Base-by-base conservation (phyloP, 768 basidiomycete species). In the Rubroboletus satanas region DNA sequence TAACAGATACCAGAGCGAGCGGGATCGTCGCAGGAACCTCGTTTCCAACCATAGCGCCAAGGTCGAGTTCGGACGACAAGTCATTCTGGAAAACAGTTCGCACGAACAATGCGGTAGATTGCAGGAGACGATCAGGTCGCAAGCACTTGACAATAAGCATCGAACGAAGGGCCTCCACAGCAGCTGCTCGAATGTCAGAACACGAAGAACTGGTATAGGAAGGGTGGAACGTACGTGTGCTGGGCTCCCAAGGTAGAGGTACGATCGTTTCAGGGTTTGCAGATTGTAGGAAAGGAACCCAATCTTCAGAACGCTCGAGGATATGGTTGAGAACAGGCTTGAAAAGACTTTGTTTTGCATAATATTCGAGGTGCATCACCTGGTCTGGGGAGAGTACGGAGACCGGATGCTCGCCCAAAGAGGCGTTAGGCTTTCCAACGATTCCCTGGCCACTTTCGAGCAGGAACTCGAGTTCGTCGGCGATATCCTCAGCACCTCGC, bases 391-490 rank as follows among this genome's bases (percentile, higher is more conserved):
- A 78, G 48, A 95, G 72, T 50, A 88, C 67, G 0, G 69, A 68
- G 39, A 74, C 73, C 9, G 73, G 64, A 50, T 76, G 67, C 32
- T 74, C 74, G 18, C 71, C 64, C 4, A 74, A 55, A 33, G 73
- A 67, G 1, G 69, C 48, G 32, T 67, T 64, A 23, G 78, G 64
- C 54, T 69, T 61, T n/a, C 62, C 67, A 48, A 79, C 67, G 18
- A 83, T 75, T 18, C 80, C 81, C 45, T 92, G 88, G 6, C 90
- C 87, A 61, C 89, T 87, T 66, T 98, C 95, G 41, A 98, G 77
- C n/a, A 98, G 73, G 73, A 93, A 92, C 65, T 97, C 93, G 18
- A 96, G 69, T 66, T 96, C 95, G 18, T 95, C 91, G 3, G 75
- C 69, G 39, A 91, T 87, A 43, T 92, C 90, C 65, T 90, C 89